Evolutionary conservation across 2,329 filamentous ascomycete genomes (phyloP), one percentile per base, ranked within the genome.

Genomic region (Trichoderma citrinoviride): DNA sequence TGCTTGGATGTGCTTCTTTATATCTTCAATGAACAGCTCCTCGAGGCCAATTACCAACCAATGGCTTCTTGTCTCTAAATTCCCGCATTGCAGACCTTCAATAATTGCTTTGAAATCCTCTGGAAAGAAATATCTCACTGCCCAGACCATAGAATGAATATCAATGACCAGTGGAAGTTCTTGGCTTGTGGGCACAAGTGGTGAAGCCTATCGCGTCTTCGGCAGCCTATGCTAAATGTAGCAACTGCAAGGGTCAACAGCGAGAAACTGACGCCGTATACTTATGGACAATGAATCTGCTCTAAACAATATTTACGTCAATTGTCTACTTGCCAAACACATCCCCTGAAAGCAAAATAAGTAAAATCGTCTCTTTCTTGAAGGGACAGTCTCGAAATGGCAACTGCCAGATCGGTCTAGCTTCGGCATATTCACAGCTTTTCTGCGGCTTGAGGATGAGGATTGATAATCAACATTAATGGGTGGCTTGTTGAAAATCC

Each of bases 161-260:
- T 1, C 5, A 15, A 12, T 2, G 6, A 8, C 23, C 17, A 21
- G 33, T 37, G 15, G 27, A 2, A 5, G 12, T 27, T 27, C 19
- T 19, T 33, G 47, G 0, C 17, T 25, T 1, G 14, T 23, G 25
- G 25, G 3, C 12, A 37, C 12, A 14, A 37, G 4, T 37, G 10
- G 33, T 37, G 8, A 40, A 10, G 15, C 15, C 7, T 25, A 12
- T 19, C 15, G 12, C 8, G 5, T 10, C n/a, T 19, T 29, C 27
- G 3, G 25, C 19, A 58, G n/a, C n/a, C 58, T 33, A 44, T 53
- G 43, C 58, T 41, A 1, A 53, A 52, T 23, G 7, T 5, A 17
- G 58, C 7, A 61, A 61, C 47, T 61, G 58, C 58, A 61, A 43
- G 58, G 58, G 23, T 61, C n/a, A 5, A 15, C 29, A 27, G n/a